Evolutionary conservation across 148 eudicot species (phyloP).

Genomic region (Cornus florida): DNA sequence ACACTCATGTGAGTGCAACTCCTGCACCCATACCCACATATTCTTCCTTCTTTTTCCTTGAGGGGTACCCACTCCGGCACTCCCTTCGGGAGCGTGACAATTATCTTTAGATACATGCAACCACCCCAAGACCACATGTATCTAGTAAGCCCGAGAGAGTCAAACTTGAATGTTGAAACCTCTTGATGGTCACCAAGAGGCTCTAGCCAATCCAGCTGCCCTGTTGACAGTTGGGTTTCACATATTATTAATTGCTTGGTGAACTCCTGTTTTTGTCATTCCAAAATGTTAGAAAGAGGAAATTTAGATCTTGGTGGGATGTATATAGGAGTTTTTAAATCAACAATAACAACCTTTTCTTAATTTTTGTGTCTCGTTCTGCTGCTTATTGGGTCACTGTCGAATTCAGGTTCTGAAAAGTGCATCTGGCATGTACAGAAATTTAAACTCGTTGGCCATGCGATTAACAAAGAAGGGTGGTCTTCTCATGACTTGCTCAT

Average conservation of each 20-base stretch:
- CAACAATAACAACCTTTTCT: background rate
- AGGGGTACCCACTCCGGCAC: too few species aligned
- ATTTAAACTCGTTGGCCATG: constrained; percentile 85
- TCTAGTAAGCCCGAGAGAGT: too few species aligned
- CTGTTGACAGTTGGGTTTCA: too few species aligned
- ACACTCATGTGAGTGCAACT: background rate
- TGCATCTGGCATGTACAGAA: constrained; percentile 92
- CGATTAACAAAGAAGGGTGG: constrained; percentile 71
- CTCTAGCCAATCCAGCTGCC: too few species aligned
- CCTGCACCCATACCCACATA: background rate
- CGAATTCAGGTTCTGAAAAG: constrained; percentile 62
- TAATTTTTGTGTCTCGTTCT: background rate
- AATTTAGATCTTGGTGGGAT: too few species aligned
- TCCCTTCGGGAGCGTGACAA: too few species aligned
- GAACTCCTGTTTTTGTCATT: constrained; percentile 5
- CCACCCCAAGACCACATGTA: too few species aligned
- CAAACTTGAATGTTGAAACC: too few species aligned
- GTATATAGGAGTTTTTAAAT: too few species aligned
- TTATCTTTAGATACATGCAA: too few species aligned
- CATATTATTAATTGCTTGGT: background rate
- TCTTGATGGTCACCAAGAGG: too few species aligned
- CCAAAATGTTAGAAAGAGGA: background rate
- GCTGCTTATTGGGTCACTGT: constrained; percentile 12
- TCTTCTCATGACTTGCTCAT: constrained; percentile 94
- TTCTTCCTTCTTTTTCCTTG: background rate